These are phyloP conservation scores for Capsella bursapastoris DNA, from an alignment of 345 rosid species.

Conservation along the genomic window DNA sequence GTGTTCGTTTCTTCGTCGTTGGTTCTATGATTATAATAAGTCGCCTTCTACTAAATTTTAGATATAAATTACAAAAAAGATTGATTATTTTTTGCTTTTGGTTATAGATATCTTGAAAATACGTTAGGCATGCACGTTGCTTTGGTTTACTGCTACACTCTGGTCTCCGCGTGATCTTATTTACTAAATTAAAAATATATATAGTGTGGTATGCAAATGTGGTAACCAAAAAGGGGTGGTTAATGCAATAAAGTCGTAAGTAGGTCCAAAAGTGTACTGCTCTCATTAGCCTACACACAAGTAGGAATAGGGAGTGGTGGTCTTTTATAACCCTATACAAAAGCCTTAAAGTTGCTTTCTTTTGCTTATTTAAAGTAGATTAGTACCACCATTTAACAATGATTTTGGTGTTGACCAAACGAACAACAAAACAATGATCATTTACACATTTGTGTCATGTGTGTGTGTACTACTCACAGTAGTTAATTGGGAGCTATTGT, in stretches of 20 bases:
- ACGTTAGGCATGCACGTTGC: conserved; percentile 13
- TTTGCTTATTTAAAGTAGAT: conserved; percentile 23
- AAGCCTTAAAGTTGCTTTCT: conserved; percentile 31
- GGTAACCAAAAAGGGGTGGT: not conserved
- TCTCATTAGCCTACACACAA: conserved; percentile 21
- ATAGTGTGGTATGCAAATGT: not conserved
- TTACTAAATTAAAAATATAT: not conserved
- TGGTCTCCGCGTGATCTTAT: conserved; percentile 34
- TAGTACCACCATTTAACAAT: conserved; percentile 13
- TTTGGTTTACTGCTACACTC: not conserved
- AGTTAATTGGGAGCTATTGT: not conserved
- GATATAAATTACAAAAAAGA: not conserved
- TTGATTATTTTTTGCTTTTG: not conserved
- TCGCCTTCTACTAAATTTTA: not conserved
- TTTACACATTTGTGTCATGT: not conserved
- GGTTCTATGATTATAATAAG: not conserved
- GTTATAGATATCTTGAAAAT: not conserved
- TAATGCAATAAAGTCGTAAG: conserved; percentile 39
- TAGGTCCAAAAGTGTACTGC: conserved; percentile 34
- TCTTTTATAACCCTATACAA: conserved; percentile 18
- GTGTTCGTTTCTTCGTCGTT: conserved; percentile 25
- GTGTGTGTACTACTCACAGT: no score
- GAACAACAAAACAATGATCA: not conserved
- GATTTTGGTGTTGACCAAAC: conserved; percentile 34
- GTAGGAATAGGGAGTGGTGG: conserved; percentile 27